Evolutionary conservation across 176 grass and related monocot species (phyloP).

Genomic region (Pontederia crassipes): DNA sequence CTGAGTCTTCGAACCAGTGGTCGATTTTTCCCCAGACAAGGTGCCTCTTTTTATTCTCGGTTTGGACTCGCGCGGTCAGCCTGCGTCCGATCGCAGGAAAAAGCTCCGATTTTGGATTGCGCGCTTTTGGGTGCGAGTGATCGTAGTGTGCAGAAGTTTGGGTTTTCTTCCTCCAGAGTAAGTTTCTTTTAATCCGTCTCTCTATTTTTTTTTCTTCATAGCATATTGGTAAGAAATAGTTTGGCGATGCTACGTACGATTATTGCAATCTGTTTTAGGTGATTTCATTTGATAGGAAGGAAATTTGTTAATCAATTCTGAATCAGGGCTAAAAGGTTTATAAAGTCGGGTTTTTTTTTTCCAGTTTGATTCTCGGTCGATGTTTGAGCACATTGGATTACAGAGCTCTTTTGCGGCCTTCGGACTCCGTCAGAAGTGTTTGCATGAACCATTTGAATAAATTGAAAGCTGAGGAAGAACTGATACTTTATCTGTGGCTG

Average conservation of each 20-base stretch:
- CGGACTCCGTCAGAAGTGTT: too few relatives aligned
- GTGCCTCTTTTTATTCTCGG: slow-evolving; percentile 23
- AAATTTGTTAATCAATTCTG: too few relatives aligned
- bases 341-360: too few relatives aligned
- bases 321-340: too few relatives aligned
- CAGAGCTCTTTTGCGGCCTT: too few relatives aligned
- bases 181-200: background rate
- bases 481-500: background rate
- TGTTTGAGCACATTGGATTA: too few relatives aligned
- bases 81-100: slow-evolving; percentile 12
- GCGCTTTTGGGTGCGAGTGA: background rate
- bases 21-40: slow-evolving; percentile 6
- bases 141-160: slow-evolving; percentile 3
- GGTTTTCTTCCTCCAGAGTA: slow-evolving; percentile 2
- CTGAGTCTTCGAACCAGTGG: background rate
- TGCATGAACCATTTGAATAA: too few relatives aligned
- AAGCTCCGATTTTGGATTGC: slow-evolving; percentile 1
- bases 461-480: too few relatives aligned
- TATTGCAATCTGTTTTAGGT: too few relatives aligned
- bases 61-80: slow-evolving; percentile 19
- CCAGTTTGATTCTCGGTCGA: too few relatives aligned
- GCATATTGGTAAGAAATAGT: background rate
- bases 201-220: background rate
- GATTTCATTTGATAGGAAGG: too few relatives aligned
- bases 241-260: too few relatives aligned